These are phyloP conservation scores for Trypethelium eluteriae DNA, from an alignment of 495 filamentous ascomycete species.

Conservation along the genomic window DNA sequence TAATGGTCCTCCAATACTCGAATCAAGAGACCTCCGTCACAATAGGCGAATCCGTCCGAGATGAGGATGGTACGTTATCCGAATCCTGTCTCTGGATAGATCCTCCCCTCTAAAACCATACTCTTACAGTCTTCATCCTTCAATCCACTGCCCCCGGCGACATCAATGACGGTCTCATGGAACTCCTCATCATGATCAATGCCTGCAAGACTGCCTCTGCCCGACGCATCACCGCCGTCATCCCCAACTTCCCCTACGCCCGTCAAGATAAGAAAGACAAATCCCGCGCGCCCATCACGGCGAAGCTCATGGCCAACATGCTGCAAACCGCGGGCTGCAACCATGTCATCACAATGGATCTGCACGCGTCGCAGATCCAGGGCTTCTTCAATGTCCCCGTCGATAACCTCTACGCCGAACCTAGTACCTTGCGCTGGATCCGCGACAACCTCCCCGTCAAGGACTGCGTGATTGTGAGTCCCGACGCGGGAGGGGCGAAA, in stretches of 20 bases:
- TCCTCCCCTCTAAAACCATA: not conserved
- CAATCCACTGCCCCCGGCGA: constrained; percentile 93
- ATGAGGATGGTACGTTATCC: constrained; percentile 72
- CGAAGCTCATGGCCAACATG: constrained; percentile 96
- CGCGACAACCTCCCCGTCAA: constrained; percentile 72
- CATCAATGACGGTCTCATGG: constrained; percentile 98
- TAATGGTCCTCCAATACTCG: constrained; percentile 89
- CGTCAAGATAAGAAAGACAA: constrained; percentile 99
- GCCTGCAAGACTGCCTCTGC: constrained; percentile 97
- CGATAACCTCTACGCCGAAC: constrained; percentile 95
- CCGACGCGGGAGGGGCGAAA: constrained; percentile 94
- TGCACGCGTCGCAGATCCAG: constrained; percentile 70
- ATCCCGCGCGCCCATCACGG: constrained; percentile 80
- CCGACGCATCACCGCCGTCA: constrained; percentile 80
- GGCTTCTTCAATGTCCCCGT: constrained; percentile 98
- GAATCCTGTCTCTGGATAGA: not conserved
- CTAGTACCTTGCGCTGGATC: constrained; percentile 85
- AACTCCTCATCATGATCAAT: constrained; percentile 97
- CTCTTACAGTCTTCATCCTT: constrained; percentile 72
- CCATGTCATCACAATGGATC: constrained; percentile 46
- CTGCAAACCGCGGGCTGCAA: constrained; percentile 79
- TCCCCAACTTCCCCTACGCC: constrained; percentile 98
- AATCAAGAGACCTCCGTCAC: constrained; percentile 97
- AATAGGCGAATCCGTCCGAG: constrained; percentile 90
- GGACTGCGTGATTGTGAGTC: constrained; percentile 90